Evolutionary conservation across 495 filamentous ascomycete genomes (phyloP).

Genomic region (Penicillium dipodomyicola): DNA sequence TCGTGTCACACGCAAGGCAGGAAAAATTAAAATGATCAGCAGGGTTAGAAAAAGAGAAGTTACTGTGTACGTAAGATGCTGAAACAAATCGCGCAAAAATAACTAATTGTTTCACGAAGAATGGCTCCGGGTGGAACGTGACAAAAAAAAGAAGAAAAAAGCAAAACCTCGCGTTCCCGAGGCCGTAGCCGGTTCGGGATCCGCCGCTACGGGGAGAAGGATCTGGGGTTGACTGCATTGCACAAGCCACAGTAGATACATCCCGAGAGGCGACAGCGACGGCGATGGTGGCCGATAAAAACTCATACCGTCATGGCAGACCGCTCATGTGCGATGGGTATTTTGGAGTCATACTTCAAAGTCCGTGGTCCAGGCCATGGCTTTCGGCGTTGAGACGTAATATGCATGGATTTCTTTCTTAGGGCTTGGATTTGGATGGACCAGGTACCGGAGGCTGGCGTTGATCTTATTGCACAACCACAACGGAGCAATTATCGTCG

Average conservation of each 20-base stretch:
- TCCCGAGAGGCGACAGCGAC: constrained; percentile 2
- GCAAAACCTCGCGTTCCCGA: constrained; percentile 16
- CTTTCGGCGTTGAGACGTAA: constrained; percentile 9
- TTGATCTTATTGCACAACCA: constrained; percentile 18
- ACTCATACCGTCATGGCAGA: neutral
- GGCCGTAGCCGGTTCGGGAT: constrained; percentile 30
- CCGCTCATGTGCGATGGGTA: neutral
- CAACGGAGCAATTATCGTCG: constrained; percentile 9
- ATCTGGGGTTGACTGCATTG: constrained; percentile 26
- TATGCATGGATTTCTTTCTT: constrained; percentile 5
- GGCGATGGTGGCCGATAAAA: neutral
- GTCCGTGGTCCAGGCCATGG: neutral
- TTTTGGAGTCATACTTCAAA: neutral
- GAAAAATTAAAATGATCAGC: constrained; percentile 22
- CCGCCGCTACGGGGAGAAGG: constrained; percentile 29
- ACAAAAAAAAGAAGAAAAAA: constrained; percentile 1
- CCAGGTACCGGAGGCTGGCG: constrained; percentile 11
- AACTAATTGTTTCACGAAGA: constrained; percentile 3
- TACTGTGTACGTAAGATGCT: constrained; percentile 26
- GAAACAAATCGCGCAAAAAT: constrained; percentile 27
- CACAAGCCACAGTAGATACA: constrained; percentile 5
- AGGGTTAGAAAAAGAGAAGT: constrained; percentile 12
- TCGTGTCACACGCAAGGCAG: constrained; percentile 23
- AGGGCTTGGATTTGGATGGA: constrained; percentile 1
- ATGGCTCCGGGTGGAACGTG: constrained; percentile 4